Evolutionary conservation across 2,329 filamentous ascomycete species (phyloP).

Genomic region (Grosmannia serpens): DNA sequence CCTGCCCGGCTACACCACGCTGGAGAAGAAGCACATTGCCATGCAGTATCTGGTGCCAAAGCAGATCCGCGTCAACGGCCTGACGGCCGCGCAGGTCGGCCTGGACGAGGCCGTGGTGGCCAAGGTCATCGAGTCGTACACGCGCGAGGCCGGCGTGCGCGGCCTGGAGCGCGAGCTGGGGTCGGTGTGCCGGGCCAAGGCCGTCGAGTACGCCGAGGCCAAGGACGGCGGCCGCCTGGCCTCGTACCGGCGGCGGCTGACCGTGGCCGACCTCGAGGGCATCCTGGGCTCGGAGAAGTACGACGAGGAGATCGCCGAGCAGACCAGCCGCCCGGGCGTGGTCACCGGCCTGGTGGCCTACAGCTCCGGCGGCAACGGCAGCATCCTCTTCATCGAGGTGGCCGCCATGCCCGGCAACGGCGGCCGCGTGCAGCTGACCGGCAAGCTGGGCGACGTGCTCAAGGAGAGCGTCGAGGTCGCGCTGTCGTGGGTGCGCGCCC

Average conservation of each 20-base stretch:
- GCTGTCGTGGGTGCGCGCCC: conserved; percentile 91
- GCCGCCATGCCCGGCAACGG: conserved; percentile 92
- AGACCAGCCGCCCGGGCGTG: conserved; percentile 71
- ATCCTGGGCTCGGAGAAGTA: conserved; percentile 90
- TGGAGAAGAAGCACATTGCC: conserved; percentile 95
- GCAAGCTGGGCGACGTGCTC: conserved; percentile 89
- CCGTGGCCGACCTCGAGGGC: conserved; percentile 70
- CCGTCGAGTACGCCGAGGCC: conserved; percentile 87
- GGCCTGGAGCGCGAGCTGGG: conserved; percentile 94
- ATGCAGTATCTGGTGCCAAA: conserved; percentile 90
- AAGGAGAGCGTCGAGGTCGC: conserved; percentile 97
- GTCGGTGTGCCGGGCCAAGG: conserved; percentile 86
- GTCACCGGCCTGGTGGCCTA: conserved; percentile 96
- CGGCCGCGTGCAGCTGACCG: conserved; percentile 86
- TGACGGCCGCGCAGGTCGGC: conserved; percentile 61
- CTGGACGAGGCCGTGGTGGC: conserved; percentile 78
- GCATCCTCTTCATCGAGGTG: conserved; percentile 96
- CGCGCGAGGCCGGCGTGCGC: conserved; percentile 88
- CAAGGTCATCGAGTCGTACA: conserved; percentile 94
- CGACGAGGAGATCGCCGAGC: conserved; percentile 91
- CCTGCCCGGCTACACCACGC: conserved; percentile 87
- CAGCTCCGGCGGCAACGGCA: conserved; percentile 81
- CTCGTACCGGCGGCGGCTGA: conserved; percentile 63
- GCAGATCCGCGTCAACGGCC: conserved; percentile 83
- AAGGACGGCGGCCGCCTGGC: conserved; percentile 60